Evolutionary conservation across 495 filamentous ascomycete genomes (phyloP).

Genomic region (Tetracladium setigerum): DNA sequence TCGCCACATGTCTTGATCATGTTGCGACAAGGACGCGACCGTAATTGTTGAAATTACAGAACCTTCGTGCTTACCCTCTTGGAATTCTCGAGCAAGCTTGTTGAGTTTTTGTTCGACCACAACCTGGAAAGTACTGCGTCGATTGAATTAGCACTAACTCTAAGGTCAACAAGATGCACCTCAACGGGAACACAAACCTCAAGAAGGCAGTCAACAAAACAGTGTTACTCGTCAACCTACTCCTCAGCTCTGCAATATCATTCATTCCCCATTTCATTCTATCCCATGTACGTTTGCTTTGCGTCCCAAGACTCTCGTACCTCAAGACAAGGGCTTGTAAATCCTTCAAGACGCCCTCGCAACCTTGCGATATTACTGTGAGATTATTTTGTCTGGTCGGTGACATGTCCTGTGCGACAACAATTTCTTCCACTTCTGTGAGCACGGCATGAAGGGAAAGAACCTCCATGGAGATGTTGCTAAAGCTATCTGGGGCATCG

Average conservation of each 20-base stretch:
- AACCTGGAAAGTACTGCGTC: conserved; percentile 1
- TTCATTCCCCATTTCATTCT: conserved; percentile 9
- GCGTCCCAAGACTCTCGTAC: conserved; percentile 5
- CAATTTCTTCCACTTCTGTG: conserved; percentile 3
- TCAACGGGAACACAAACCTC: conserved; percentile 3
- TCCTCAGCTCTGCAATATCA: conserved; percentile 3
- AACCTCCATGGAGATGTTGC: conserved; percentile 6
- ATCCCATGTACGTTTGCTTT: conserved; percentile 5
- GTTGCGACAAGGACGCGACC: conserved; percentile 15
- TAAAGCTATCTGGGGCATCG: conserved; percentile 8
- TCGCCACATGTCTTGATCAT: conserved; percentile 10
- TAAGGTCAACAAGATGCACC: neutral
- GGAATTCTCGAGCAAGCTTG: conserved; percentile 1
- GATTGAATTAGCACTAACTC: too few relatives aligned
- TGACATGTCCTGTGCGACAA: neutral
- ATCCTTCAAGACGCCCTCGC: conserved; percentile 3
- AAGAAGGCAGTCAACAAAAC: neutral
- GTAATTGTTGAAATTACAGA: conserved; percentile 2
- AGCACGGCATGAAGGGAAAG: conserved; percentile 8
- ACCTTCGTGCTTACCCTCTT: conserved; percentile 9
- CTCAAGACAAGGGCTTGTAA: conserved; percentile 6
- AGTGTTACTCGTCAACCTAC: neutral
- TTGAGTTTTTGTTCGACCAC: conserved; percentile 3
- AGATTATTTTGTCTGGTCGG: neutral
- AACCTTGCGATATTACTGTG: neutral